These are phyloP conservation scores for Hermanozyma aechmeae DNA, from an alignment of 805 yeast species.

Conservation along the genomic window DNA sequence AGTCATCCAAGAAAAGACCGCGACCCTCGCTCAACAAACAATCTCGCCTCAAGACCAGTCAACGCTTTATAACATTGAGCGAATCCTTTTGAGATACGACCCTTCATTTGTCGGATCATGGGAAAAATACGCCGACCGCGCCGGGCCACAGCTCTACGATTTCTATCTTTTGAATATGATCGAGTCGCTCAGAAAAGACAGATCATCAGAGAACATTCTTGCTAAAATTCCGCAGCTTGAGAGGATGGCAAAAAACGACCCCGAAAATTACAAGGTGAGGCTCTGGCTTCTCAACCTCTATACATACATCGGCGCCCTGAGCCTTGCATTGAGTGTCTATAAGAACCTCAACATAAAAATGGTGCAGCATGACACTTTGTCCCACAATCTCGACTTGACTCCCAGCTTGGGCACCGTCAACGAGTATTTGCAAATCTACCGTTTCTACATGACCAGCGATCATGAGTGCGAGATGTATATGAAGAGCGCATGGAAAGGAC, in stretches of 20 bases:
- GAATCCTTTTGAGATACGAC: constrained; percentile 1
- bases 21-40: no score
- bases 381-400: constrained; percentile 40
- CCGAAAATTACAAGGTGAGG: constrained; percentile 62
- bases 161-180: constrained; percentile 7
- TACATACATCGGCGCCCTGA: constrained; percentile 44
- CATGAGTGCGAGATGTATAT: constrained; percentile 42
- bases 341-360: constrained; percentile 54
- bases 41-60: no score
- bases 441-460: constrained; percentile 47
- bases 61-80: constrained; percentile 7
- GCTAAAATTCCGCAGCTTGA: constrained; percentile 51
- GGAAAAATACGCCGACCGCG: no score
- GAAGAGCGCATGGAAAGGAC: constrained; percentile 44
- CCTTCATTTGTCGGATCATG: no score
- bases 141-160: constrained; percentile 6
- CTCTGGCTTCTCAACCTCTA: constrained; percentile 66
- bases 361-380: constrained; percentile 66
- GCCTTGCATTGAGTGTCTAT: constrained; percentile 43
- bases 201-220: constrained; percentile 14
- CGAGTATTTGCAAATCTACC: constrained; percentile 20
- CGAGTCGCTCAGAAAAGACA: constrained; percentile 10
- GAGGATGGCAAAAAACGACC: constrained; percentile 43
- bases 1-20: no score
- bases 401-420: constrained; percentile 22